A percentile compares a stretch with the other conserved stretches of the same genome.
Evolutionary conservation across 2,329 filamentous ascomycete genomes (phyloP).

Genomic region (Aspergillus aculeatus): DNA sequence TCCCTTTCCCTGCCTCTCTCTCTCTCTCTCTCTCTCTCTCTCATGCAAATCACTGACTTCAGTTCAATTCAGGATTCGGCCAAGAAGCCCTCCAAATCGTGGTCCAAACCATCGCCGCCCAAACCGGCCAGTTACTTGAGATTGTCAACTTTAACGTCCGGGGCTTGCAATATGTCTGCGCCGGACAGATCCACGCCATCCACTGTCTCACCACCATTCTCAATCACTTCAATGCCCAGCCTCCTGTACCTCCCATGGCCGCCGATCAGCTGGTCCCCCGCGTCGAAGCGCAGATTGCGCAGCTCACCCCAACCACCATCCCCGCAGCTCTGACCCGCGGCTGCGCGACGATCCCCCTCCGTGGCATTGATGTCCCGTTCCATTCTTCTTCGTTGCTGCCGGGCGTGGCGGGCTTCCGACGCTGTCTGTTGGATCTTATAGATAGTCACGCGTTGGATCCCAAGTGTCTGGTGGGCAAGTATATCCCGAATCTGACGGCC

Average conservation of each 20-base stretch:
- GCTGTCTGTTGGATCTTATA: conserved; percentile 1
- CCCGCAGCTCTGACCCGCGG: background rate
- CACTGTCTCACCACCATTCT: background rate
- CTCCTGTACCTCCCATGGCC: too few relatives aligned
- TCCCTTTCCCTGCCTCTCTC: too few relatives aligned
- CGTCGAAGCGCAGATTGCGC: background rate
- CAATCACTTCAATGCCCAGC: background rate
- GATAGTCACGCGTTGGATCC: background rate
- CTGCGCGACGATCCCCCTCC: conserved; percentile 3
- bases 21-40: conserved; percentile 51
- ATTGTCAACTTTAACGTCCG: conserved; percentile 88
- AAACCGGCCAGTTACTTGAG: conserved; percentile 87
- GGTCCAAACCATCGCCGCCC: conserved; percentile 67
- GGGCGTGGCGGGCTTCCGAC: conserved; percentile 4
- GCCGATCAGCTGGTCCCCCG: background rate
- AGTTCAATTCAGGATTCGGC: background rate
- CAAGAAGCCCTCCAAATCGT: background rate
- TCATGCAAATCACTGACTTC: background rate
- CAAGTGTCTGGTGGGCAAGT: background rate
- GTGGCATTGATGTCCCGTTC: conserved; percentile 8
- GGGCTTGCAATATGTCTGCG: conserved; percentile 64
- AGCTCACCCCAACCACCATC: background rate
- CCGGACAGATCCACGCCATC: conserved; percentile 39
- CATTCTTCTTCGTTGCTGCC: conserved; percentile 6
- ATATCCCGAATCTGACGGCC: conserved; percentile 5